phyloP scores from a whole-genome alignment of 1,139 yeast genomes.

The Yamadazyma membranifaciens region DNA sequence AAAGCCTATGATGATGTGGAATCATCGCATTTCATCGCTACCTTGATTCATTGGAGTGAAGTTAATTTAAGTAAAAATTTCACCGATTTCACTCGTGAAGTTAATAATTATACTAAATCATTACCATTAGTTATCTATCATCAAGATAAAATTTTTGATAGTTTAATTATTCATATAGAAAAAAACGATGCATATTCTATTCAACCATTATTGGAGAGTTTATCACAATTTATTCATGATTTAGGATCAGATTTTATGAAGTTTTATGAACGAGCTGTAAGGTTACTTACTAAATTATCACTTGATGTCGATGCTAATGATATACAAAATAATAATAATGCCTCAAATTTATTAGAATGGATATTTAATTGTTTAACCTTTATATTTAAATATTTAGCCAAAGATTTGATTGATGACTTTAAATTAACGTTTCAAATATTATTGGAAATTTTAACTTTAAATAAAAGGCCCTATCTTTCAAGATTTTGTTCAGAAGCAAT shows the following conservation, averaged over 20 bases:
- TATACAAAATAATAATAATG: constrained; percentile 38
- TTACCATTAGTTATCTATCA: constrained; percentile 81
- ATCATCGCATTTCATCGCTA: constrained; percentile 71
- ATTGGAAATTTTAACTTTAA: constrained; percentile 58
- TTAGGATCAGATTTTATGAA: constrained; percentile 87
- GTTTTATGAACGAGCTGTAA: constrained; percentile 56
- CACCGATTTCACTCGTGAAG: constrained; percentile 57
- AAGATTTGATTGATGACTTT: constrained; percentile 59
- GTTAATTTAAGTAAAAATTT: constrained; percentile 76
- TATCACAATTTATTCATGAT: constrained; percentile 88
- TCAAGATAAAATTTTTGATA: constrained; percentile 57
- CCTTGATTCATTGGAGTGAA: constrained; percentile 86
- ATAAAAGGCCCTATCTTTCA: constrained; percentile 61
- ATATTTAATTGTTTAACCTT: constrained; percentile 84
- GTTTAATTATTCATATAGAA: constrained; percentile 49
- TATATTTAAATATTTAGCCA: constrained; percentile 80
- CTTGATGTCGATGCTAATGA: constrained; percentile 46
- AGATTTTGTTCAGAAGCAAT: constrained; percentile 90
- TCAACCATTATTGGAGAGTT: constrained; percentile 77
- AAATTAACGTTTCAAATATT: constrained; percentile 65
- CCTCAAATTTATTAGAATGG: constrained; percentile 79
- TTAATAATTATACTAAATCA: constrained; percentile 59
- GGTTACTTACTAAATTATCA: constrained; percentile 52
- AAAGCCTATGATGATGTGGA: constrained; percentile 72
- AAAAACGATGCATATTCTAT: constrained; percentile 67